Percentiles rank a stretch among this genome's conserved stretches.
These are phyloP conservation scores for Beauveria australis DNA, from an alignment of 2,329 filamentous ascomycete species.

Conservation along the genomic window DNA sequence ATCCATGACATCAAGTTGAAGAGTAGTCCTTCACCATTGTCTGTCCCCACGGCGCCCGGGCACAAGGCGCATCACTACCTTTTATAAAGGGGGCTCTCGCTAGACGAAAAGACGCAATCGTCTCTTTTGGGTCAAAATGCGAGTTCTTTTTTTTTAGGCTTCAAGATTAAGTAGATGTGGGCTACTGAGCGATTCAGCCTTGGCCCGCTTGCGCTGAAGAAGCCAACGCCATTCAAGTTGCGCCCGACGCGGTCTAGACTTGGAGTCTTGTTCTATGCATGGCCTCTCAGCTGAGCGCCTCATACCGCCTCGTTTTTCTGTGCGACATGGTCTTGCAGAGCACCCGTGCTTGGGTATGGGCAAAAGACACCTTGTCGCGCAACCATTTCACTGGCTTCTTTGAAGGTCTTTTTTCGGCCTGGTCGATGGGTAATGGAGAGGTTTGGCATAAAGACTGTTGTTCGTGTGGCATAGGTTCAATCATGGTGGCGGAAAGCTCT, in stretches of 20 bases:
- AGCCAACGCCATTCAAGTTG: background rate
- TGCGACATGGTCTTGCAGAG: background rate
- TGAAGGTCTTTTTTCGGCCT: too few relatives aligned
- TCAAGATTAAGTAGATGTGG: background rate
- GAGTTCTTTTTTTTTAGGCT: background rate
- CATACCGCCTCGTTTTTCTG: background rate
- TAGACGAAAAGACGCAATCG: background rate
- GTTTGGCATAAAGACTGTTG: too few relatives aligned
- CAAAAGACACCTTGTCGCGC: background rate
- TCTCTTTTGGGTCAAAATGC: background rate
- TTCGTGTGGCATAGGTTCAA: too few relatives aligned
- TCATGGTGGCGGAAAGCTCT: too few relatives aligned
- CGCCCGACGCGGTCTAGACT: background rate
- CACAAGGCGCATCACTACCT: background rate
- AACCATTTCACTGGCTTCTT: background rate
- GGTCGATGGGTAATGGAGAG: too few relatives aligned
- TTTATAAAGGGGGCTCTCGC: background rate
- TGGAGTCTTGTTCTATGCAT: background rate
- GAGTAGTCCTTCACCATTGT: too few relatives aligned
- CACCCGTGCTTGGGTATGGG: background rate
- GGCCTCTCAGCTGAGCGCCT: slow-evolving; percentile 5
- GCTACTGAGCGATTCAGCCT: background rate
- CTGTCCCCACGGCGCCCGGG: background rate
- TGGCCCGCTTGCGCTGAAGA: slow-evolving; percentile 2
- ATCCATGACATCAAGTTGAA: slow-evolving; percentile 9